A percentile compares a stretch with the other conserved stretches of the same genome.
Conservation (phyloP, 768 basidiomycete genomes). For the Tylopilus intermedius region DNA sequence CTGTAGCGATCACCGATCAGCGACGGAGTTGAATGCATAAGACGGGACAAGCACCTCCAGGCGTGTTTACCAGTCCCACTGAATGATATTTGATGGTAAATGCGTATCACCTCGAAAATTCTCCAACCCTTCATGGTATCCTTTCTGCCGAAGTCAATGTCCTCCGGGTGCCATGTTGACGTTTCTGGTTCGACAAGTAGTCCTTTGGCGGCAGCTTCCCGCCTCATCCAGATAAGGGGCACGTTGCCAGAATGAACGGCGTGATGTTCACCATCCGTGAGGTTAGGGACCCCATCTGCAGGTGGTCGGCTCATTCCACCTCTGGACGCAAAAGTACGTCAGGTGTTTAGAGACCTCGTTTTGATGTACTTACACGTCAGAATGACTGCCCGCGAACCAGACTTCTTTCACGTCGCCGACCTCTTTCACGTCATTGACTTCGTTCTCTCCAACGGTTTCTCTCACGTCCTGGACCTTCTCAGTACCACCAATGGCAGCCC, state of each 20-base stretch:
- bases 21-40: too few species aligned
- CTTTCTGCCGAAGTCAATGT: conserved; percentile 2
- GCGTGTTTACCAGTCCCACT: conserved; percentile 6
- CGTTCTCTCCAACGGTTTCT: background rate
- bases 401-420: conserved; percentile 9
- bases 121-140: background rate
- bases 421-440: too few species aligned
- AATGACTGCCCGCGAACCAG: conserved; percentile 11
- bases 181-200: background rate
- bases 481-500: background rate
- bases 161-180: conserved; percentile 1
- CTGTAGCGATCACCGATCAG: background rate
- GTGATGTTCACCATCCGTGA: background rate
- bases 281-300: too few species aligned
- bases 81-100: conserved; percentile 11
- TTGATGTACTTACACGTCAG: conserved; percentile 5
- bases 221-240: conserved; percentile 9
- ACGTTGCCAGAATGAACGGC: conserved; percentile 4
- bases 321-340: background rate
- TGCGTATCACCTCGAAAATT: background rate
- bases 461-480: too few species aligned
- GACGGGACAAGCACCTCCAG: background rate
- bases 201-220: conserved; percentile 5
- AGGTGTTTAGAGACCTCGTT: background rate
- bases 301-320: background rate